Evolutionary conservation across 805 yeast genomes (phyloP), one percentile per base, ranked within the genome.

Genomic region (Vanderwaltozyma yarrowii): DNA sequence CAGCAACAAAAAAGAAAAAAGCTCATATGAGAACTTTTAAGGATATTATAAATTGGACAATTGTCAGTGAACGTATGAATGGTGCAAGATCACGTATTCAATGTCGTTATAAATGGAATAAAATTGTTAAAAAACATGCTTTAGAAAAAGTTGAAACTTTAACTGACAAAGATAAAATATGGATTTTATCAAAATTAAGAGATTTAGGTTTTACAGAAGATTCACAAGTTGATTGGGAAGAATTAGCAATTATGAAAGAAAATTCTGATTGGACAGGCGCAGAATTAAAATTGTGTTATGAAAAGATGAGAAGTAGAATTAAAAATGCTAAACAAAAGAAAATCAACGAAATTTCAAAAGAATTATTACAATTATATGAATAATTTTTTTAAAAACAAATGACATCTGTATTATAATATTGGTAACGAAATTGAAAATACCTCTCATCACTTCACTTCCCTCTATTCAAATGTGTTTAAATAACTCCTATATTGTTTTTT

Each of bases 101-200:
- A 61, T 88, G 96, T 58, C 74, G 97, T 42, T 89, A 89, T 61
- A 89, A 89, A 57, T 89, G 96, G 96, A 81, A 81, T 54, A 89
- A 88, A 61, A 52, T 87, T 5, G 61, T 78, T 37, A 78, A 76
- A 50, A 66, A 81, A 42, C 80, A 78, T 44, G 71, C 74, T 1
- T 47, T 61, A 14, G 57, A 55, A 12, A 62, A 71, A 40, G 66
- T 69, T 11, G 64, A 66, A 35, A 59, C 60, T 11, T 70, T 75
- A 52, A 62, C 62, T 20, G 50, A 56, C 12, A 62, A 60, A n/a
- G 79, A 76, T 32, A 66, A 70, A 41, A 53, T 67, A 30, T 72
- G 78, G 73, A 45, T 76, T 32, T 42, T 76, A 30, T 62, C 65
- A 14, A 64, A 69, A 38, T 44, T 76, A 31, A 67, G 69, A 43